phyloP scores from a whole-genome alignment of 495 filamentous ascomycete species.

The Aspergillus cavernicola region DNA sequence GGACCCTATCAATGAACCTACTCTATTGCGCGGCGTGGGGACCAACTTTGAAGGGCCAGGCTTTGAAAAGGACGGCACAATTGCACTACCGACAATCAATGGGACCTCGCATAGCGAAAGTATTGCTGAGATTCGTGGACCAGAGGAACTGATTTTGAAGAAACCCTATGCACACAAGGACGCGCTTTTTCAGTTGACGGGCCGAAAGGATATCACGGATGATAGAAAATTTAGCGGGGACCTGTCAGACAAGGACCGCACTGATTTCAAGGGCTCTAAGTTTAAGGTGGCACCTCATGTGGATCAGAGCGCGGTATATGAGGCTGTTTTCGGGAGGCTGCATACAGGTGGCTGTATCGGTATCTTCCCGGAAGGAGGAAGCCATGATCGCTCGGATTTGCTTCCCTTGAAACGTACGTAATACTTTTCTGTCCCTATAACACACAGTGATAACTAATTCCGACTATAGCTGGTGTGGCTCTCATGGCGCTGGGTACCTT shows the following conservation, averaged over 20 bases:
- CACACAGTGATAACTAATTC: slow-evolving; percentile 1
- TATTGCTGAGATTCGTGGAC: slow-evolving; percentile 71
- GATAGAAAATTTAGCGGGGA: slow-evolving; percentile 51
- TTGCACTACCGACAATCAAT: slow-evolving; percentile 82
- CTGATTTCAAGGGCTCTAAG: slow-evolving; percentile 65
- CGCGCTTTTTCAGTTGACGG: slow-evolving; percentile 74
- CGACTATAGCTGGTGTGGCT: slow-evolving; percentile 75
- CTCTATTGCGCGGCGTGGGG: slow-evolving; percentile 78
- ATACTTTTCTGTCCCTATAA: neutral
- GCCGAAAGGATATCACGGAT: slow-evolving; percentile 60
- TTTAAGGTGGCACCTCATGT: slow-evolving; percentile 92
- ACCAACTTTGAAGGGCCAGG: slow-evolving; percentile 76
- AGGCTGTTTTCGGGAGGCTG: slow-evolving; percentile 82
- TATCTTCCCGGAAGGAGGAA: slow-evolving; percentile 97
- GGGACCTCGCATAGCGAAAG: slow-evolving; percentile 73
- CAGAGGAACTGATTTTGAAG: slow-evolving; percentile 81
- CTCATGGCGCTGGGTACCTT: slow-evolving; percentile 96
- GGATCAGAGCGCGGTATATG: slow-evolving; percentile 88
- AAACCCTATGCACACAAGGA: slow-evolving; percentile 73
- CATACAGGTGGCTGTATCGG: slow-evolving; percentile 84
- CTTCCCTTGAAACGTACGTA: slow-evolving; percentile 86
- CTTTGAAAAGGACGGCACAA: slow-evolving; percentile 72
- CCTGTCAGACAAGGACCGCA: slow-evolving; percentile 34
- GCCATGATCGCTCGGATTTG: slow-evolving; percentile 91
- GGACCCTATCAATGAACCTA: slow-evolving; percentile 78